Percentiles rank a stretch among this genome's conserved stretches.
Evolutionary conservation across 805 yeast genomes (phyloP).

Genomic region (Myxozyma nipponensis): DNA sequence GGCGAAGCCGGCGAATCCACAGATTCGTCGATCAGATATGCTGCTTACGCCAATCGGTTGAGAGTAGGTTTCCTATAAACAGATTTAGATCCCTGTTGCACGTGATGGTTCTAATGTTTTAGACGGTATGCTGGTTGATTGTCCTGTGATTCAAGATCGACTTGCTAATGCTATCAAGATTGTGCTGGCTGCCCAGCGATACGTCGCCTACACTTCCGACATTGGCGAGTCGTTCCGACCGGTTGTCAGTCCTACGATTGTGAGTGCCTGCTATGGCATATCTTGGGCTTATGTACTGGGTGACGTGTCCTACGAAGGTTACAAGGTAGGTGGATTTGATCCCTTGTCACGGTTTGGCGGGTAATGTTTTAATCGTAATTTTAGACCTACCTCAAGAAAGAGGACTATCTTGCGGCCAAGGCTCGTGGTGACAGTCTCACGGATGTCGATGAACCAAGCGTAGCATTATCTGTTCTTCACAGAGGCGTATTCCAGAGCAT

Average conservation of each 20-base stretch:
- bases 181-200: conserved; percentile 67
- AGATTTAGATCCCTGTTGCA: no score
- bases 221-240: conserved; percentile 85
- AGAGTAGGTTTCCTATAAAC: conserved; percentile 40
- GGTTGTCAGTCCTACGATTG: conserved; percentile 67
- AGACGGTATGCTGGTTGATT: background rate
- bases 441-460: conserved; percentile 44
- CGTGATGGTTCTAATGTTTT: no score
- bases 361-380: background rate
- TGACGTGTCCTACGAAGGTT: conserved; percentile 68
- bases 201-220: conserved; percentile 82
- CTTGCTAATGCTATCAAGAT: conserved; percentile 38
- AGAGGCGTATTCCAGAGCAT: conserved; percentile 77
- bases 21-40: conserved; percentile 59
- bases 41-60: conserved; percentile 74
- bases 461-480: conserved; percentile 61
- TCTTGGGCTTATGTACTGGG: conserved; percentile 75
- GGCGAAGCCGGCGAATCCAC: conserved; percentile 42
- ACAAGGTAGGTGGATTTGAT: conserved; percentile 48
- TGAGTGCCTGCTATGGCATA: conserved; percentile 61
- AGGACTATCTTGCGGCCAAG: conserved; percentile 41
- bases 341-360: background rate
- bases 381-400: conserved; percentile 19
- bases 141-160: background rate
- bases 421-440: conserved; percentile 61